Evolutionary conservation across 2,329 filamentous ascomycete species (phyloP).

Genomic region (Aureobasidium musti): DNA sequence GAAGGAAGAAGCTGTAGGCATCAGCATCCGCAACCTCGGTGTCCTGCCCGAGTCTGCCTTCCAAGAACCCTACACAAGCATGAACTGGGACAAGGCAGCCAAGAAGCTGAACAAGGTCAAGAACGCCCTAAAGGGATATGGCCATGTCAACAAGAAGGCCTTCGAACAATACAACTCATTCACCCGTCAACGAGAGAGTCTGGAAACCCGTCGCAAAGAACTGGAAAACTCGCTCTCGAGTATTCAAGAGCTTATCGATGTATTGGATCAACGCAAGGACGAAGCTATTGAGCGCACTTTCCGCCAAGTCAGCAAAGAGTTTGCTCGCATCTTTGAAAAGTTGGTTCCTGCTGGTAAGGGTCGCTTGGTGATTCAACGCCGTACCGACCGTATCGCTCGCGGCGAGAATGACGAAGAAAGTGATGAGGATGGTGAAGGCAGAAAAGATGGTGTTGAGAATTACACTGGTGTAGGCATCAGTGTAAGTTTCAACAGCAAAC

Average conservation of each 20-base stretch:
- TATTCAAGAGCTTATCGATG: conserved; percentile 88
- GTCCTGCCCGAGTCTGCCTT: conserved; percentile 93
- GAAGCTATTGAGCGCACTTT: conserved; percentile 98
- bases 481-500: conserved; percentile 97
- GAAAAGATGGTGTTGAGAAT: conserved; percentile 72
- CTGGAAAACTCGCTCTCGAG: conserved; percentile 82
- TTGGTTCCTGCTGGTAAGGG: conserved; percentile 93
- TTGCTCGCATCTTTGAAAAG: conserved; percentile 89
- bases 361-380: conserved; percentile 86
- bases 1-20: conserved; percentile 76
- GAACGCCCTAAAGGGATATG: conserved; percentile 91
- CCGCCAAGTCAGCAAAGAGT: conserved; percentile 94
- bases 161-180: conserved; percentile 99
- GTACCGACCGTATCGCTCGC: conserved; percentile 67
- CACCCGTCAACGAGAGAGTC: conserved; percentile 83
- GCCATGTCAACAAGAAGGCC: conserved; percentile 98
- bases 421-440: conserved; percentile 40
- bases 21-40: conserved; percentile 89
- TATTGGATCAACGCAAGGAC: conserved; percentile 93
- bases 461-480: conserved; percentile 96
- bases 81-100: conserved; percentile 67
- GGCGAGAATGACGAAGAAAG: conserved; percentile 63
- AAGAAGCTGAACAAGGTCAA: conserved; percentile 85
- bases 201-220: conserved; percentile 81
- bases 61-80: conserved; percentile 76